Conservation (phyloP, 73 alveolate species). For the Uronychia setigera region DNA sequence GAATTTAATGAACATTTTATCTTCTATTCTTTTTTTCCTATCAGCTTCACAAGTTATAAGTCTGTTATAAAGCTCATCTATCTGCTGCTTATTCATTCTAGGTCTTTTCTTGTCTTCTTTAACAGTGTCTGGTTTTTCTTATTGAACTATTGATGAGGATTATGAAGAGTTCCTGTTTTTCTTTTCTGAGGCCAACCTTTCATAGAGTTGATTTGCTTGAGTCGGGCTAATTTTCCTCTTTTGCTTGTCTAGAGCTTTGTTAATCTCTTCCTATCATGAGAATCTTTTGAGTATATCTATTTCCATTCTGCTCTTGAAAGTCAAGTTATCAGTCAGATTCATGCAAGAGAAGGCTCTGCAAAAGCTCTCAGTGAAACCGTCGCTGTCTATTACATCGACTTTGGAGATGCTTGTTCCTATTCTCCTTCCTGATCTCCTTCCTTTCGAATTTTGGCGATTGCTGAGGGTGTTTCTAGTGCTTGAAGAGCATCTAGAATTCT, state of each 20-base stretch:
- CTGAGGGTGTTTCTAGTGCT: too few relatives aligned
- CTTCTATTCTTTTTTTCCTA: background rate
- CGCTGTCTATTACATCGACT: background rate
- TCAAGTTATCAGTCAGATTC: background rate
- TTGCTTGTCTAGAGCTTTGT: background rate
- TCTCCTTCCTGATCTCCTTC: too few relatives aligned
- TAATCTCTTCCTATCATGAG: background rate
- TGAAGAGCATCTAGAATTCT: too few relatives aligned
- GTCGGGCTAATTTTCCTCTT: background rate
- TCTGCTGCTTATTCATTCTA: background rate
- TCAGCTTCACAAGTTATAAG: background rate
- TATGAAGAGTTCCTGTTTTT: background rate
- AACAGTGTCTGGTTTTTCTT: background rate
- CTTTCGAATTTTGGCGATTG: too few relatives aligned
- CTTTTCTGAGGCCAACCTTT: background rate
- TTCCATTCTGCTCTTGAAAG: background rate
- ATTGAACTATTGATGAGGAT: background rate
- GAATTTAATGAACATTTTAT: too few relatives aligned
- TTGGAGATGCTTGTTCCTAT: background rate
- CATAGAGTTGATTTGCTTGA: background rate
- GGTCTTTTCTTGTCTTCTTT: background rate
- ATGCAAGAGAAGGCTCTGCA: constrained; percentile 1
- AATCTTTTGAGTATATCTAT: background rate
- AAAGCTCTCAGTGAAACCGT: background rate
- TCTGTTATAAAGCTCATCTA: background rate